A percentile compares a stretch with the other conserved stretches of the same genome.
phyloP scores from a whole-genome alignment of 176 grass and related monocot genomes.

The Triticum monococcum region DNA sequence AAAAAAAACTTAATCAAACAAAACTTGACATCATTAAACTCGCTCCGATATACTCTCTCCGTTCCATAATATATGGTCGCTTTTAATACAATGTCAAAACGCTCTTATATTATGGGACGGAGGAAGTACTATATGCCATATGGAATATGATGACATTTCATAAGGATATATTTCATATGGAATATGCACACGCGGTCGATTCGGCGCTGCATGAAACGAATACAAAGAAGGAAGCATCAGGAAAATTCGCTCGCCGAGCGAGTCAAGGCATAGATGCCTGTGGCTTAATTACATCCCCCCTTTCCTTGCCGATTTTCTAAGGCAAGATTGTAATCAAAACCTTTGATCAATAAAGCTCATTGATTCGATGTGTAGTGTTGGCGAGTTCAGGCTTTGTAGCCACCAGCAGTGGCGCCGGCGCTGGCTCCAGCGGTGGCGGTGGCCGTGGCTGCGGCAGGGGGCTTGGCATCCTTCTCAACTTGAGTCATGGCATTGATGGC shows the following conservation, averaged over 20 bases:
- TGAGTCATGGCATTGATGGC: slow-evolving; percentile 10
- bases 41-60: no score
- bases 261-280: no score
- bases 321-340: no score
- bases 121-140: not conserved
- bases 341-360: no score
- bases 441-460: not conserved
- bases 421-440: not conserved
- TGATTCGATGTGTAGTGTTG: not conserved
- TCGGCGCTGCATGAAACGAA: not conserved
- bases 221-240: not conserved
- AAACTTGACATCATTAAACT: no score
- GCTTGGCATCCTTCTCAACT: not conserved
- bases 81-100: no score
- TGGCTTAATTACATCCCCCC: no score
- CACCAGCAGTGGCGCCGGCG: not conserved
- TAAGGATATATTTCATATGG: not conserved
- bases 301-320: no score
- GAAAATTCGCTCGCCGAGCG: not conserved
- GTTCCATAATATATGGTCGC: no score
- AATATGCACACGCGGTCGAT: not conserved
- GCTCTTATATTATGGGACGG: no score
- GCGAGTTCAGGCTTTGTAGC: slow-evolving; percentile 6
- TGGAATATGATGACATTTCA: not conserved
- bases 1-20: no score